phyloP scores from a whole-genome alignment of 306 rosid species.

The Dryas octopetala region DNA sequence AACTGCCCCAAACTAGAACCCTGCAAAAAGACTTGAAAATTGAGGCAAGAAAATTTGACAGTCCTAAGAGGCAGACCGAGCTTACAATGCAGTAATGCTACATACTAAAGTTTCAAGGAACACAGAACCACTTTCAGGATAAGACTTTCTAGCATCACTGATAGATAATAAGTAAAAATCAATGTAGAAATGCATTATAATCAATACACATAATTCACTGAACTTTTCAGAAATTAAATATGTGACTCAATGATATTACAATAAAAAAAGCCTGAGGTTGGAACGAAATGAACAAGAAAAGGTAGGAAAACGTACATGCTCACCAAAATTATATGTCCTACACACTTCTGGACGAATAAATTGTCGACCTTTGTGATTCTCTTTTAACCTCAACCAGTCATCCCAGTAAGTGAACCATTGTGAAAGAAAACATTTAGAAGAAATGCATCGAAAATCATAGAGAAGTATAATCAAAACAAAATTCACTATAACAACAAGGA shows the following conservation, averaged over 20 bases:
- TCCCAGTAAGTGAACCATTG: constrained; percentile 90
- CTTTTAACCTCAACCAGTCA: constrained; percentile 92
- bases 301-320: constrained; percentile 59
- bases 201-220: background rate
- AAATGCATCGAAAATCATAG: constrained; percentile 23
- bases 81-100: background rate
- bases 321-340: constrained; percentile 95
- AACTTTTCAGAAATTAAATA: constrained; percentile 6
- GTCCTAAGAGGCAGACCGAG: background rate
- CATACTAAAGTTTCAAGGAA: background rate
- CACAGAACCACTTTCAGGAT: background rate
- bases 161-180: background rate
- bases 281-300: constrained; percentile 18
- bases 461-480: constrained; percentile 25
- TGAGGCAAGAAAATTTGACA: constrained; percentile 15
- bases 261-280: background rate
- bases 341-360: constrained; percentile 96
- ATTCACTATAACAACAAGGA: constrained; percentile 56
- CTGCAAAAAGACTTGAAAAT: constrained; percentile 37
- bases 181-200: background rate
- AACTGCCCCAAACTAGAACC: constrained; percentile 97
- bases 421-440: constrained; percentile 61
- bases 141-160: background rate
- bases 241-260: background rate
- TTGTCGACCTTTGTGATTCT: constrained; percentile 83